Evolutionary conservation across 352 stramenopile genomes (phyloP).

Genomic region (Globisporangium yorkense): DNA sequence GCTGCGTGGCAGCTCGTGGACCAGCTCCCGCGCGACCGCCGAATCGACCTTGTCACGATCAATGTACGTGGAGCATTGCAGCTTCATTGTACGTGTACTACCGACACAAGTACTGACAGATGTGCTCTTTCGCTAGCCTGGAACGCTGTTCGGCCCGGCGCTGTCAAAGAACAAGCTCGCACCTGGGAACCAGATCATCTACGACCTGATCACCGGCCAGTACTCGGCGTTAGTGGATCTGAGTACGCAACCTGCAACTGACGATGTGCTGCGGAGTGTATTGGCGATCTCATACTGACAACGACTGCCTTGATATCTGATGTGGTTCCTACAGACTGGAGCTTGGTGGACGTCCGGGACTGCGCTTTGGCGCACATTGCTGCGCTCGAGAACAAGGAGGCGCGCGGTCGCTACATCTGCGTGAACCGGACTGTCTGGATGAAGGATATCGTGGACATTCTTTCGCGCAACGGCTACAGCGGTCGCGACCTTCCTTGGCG

Average conservation of each 20-base stretch:
- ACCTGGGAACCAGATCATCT: constrained; percentile 84
- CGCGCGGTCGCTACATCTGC: constrained; percentile 80
- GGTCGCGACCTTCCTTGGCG: constrained; percentile 80
- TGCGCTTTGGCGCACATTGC: constrained; percentile 77
- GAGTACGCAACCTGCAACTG: constrained; percentile 29
- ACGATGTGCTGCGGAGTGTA: neutral
- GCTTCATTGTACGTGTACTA: neutral
- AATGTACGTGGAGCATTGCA: constrained; percentile 37
- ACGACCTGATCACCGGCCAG: constrained; percentile 79
- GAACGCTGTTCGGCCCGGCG: constrained; percentile 76
- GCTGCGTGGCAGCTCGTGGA: constrained; percentile 85
- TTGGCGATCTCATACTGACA: neutral
- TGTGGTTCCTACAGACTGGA: constrained; percentile 59
- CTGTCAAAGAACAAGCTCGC: constrained; percentile 80
- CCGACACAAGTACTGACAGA: neutral
- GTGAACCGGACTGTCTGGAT: constrained; percentile 84
- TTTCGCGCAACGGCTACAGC: constrained; percentile 81
- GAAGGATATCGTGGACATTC: constrained; percentile 85
- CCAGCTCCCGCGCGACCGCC: constrained; percentile 70
- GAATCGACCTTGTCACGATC: constrained; percentile 85
- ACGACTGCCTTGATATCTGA: neutral
- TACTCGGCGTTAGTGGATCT: constrained; percentile 85
- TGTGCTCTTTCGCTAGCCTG: constrained; percentile 28
- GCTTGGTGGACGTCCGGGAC: constrained; percentile 82
- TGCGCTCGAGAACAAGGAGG: constrained; percentile 79